Evolutionary conservation across 2,329 filamentous ascomycete species (phyloP).

Genomic region (Aspergillus nomiae): DNA sequence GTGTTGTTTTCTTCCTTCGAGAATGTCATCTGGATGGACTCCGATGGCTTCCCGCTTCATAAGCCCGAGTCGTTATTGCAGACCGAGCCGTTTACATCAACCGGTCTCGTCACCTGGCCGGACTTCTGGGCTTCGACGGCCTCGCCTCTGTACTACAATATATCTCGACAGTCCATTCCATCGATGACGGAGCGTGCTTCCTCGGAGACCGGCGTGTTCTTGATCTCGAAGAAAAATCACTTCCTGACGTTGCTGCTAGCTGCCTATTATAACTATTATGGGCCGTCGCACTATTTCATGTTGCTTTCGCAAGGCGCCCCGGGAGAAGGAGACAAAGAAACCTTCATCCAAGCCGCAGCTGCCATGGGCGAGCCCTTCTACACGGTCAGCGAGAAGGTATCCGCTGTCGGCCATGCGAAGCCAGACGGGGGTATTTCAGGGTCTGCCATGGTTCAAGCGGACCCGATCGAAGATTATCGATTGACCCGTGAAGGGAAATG

Average conservation of each 20-base stretch:
- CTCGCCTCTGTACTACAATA: conserved; percentile 45
- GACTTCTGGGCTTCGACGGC: conserved; percentile 54
- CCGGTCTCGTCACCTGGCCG: conserved; percentile 58
- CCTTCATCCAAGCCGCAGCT: conserved; percentile 38
- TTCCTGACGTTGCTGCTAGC: conserved; percentile 35
- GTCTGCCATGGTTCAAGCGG: conserved; percentile 41
- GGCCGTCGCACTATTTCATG: conserved; percentile 40
- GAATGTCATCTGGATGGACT: conserved; percentile 61
- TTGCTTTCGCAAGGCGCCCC: conserved; percentile 42
- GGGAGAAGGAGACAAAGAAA: conserved; percentile 44
- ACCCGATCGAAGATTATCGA: conserved; percentile 41
- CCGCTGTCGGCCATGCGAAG: conserved; percentile 36
- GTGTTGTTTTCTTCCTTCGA: conserved; percentile 62
- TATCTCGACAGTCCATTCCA: conserved; percentile 39
- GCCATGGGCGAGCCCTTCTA: conserved; percentile 39
- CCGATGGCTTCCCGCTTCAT: conserved; percentile 56
- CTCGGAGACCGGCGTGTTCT: conserved; percentile 38
- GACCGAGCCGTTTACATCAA: conserved; percentile 52
- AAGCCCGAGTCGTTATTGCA: conserved; percentile 51
- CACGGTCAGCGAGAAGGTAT: conserved; percentile 38
- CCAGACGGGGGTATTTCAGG: conserved; percentile 28
- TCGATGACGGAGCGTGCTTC: conserved; percentile 38
- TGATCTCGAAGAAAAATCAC: conserved; percentile 41
- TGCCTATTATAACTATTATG: conserved; percentile 42
- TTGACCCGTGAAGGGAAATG: conserved; percentile 33